Base-by-base conservation (phyloP, 2,329 filamentous ascomycete species). In the Talaromyces albobiverticillius region DNA sequence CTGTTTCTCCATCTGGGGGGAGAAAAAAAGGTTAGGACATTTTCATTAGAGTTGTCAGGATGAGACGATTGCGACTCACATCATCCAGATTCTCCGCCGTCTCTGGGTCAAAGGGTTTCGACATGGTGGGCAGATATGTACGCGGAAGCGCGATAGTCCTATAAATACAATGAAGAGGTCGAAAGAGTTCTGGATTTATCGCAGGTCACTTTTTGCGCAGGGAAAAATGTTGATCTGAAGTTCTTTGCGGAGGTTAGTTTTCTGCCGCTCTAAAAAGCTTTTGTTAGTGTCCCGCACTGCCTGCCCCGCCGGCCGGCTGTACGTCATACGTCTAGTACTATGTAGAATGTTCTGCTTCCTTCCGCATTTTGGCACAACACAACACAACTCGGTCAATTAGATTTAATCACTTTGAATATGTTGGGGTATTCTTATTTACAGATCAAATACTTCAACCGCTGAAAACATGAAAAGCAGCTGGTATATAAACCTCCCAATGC, bases 1-100 rank as follows among this genome's bases (percentile, higher is more conserved):
- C 74, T 97, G 94, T 82, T 96, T 96, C 82, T 99, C 94, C 71
- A 99, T 96, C 89, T 95, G 61, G 40, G 46, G 8, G 46, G 8
- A 6, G 29, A 52, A 53, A 42, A 42, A 26, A 16, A 26, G 46
- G 22, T 59, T 68, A 51, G 73, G 68, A 57, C 54, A 49, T 36
- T 25, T 45, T 34, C 18, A 38, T n/a, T 26, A 34, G 20, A 22
- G 34, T 13, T n/a, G 45, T 32, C 9, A 20, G 34, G 25, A 51
- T 42, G 26, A 6, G 5, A 6, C 23, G 40, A 25, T 26, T 18
- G 20, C 22, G 41, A 72, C 86, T 62, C 72, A 85, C 83, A 74
- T 87, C 84, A 71, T 86, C 83, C 61, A 85, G 78, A 73, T 89
- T 89, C 67, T 87, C 82, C 32, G 84, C 83, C 69, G 84, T 74